Conservation (phyloP, 768 basidiomycete genomes). For the Boletus rubescentipes region DNA sequence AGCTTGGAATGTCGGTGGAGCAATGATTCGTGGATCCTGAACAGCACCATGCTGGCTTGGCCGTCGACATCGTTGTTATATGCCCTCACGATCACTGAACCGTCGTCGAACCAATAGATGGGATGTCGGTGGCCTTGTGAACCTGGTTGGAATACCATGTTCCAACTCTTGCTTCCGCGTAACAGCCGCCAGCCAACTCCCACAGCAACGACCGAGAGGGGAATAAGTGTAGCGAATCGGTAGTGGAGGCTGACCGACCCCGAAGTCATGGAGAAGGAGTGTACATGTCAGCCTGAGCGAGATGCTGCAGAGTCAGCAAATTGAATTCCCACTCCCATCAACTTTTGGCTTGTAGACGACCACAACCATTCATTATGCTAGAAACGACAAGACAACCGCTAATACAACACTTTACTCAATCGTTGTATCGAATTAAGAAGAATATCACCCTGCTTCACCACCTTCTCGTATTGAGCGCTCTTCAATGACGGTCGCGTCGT, state of each 20-base stretch:
- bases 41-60: constrained; percentile 32
- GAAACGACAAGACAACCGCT: not conserved
- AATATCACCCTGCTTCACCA: constrained; percentile 91
- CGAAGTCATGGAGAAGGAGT: not conserved
- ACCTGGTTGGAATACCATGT: not conserved
- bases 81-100: constrained; percentile 50
- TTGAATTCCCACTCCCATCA: constrained; percentile 1
- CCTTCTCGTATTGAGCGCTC: constrained; percentile 87
- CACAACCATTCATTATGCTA: not conserved
- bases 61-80: constrained; percentile 27
- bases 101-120: constrained; percentile 67
- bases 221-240: constrained; percentile 9
- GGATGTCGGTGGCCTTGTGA: constrained; percentile 36
- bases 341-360: not conserved
- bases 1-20: constrained; percentile 49
- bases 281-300: not conserved
- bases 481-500: constrained; percentile 78
- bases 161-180: not conserved
- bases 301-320: not conserved
- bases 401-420: constrained; percentile 84
- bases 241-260: not conserved
- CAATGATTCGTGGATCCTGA: constrained; percentile 57
- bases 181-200: constrained; percentile 6
- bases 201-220: constrained; percentile 4
- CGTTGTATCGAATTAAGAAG: constrained; percentile 85